Percentiles rank a stretch among this genome's conserved stretches.
These are phyloP conservation scores for Paradendryphiella salina DNA, from an alignment of 2,329 filamentous ascomycete genomes.

Conservation along the genomic window DNA sequence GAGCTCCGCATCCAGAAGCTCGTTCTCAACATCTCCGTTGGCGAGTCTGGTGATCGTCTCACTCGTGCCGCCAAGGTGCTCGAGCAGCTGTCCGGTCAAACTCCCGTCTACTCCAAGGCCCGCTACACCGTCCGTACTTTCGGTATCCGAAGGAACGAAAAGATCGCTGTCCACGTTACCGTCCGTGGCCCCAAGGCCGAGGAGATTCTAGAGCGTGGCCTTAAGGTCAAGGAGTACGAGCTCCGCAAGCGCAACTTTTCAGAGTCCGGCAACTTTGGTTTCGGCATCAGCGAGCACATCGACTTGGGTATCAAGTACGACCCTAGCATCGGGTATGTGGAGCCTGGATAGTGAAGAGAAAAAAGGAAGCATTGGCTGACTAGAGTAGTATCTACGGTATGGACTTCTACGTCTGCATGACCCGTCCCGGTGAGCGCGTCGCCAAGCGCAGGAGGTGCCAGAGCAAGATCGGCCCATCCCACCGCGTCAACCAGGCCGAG, in stretches of 20 bases:
- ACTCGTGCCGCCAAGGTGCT: slow-evolving; percentile 99
- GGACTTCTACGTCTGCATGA: slow-evolving; percentile 99
- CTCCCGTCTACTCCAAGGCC: slow-evolving; percentile 99
- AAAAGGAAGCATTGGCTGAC: slow-evolving; percentile 26
- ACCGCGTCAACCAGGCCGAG: slow-evolving; percentile 93
- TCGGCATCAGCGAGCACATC: slow-evolving; percentile 99
- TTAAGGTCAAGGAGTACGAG: slow-evolving; percentile 99
- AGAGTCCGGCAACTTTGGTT: slow-evolving; percentile 93
- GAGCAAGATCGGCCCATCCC: slow-evolving; percentile 80
- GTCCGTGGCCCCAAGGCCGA: slow-evolving; percentile 99
- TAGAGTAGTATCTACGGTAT: slow-evolving; percentile 63
- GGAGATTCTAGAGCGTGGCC: slow-evolving; percentile 99
- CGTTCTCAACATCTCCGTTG: slow-evolving; percentile 99
- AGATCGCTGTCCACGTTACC: slow-evolving; percentile 97
- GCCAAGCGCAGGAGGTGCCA: slow-evolving; percentile 90
- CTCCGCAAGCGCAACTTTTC: slow-evolving; percentile 99
- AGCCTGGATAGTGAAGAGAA: background rate
- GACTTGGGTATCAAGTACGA: slow-evolving; percentile 92
- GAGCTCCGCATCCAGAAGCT: slow-evolving; percentile 99
- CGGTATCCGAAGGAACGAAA: slow-evolving; percentile 99
- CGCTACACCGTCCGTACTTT: slow-evolving; percentile 99
- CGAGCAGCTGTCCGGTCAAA: slow-evolving; percentile 99
- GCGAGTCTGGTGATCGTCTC: slow-evolving; percentile 99
- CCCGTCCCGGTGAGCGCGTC: slow-evolving; percentile 97
- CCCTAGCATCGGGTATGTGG: slow-evolving; percentile 47